phyloP scores from a whole-genome alignment of 768 basidiomycete species.

The Phlegmacium glaucopus region DNA sequence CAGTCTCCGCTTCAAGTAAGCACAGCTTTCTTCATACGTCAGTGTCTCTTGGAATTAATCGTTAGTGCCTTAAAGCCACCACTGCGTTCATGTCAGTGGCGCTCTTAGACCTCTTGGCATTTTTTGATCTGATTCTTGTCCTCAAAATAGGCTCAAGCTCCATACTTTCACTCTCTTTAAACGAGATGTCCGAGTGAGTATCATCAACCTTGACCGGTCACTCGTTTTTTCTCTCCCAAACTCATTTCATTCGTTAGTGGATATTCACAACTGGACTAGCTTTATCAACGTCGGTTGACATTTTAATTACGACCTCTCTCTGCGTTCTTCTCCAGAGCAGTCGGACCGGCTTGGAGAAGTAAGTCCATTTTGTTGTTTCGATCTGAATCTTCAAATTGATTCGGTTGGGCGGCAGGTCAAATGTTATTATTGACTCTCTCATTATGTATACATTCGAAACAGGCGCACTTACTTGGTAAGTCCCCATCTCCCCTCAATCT shows the following conservation, averaged over 20 bases:
- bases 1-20: slow-evolving; percentile 29
- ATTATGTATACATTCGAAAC: slow-evolving; percentile 53
- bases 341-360: slow-evolving; percentile 36
- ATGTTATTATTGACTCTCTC: slow-evolving; percentile 42
- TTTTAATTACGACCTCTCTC: slow-evolving; percentile 45
- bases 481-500: background rate
- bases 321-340: slow-evolving; percentile 39
- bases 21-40: background rate
- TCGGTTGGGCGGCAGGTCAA: slow-evolving; percentile 30
- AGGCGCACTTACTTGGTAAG: slow-evolving; percentile 46
- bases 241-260: slow-evolving; percentile 35
- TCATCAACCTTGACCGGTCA: background rate
- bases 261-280: slow-evolving; percentile 51
- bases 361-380: slow-evolving; percentile 6
- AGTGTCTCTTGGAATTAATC: too few relatives aligned
- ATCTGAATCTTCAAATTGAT: background rate
- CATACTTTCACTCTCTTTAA: slow-evolving; percentile 4
- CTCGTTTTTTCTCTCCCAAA: background rate
- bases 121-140: too few relatives aligned
- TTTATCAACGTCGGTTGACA: slow-evolving; percentile 45
- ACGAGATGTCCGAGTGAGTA: slow-evolving; percentile 18
- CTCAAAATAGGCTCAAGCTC: too few relatives aligned
- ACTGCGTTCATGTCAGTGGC: too few relatives aligned
- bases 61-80: too few relatives aligned
- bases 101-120: too few relatives aligned